Conservation (phyloP, 345 rosid species). For the Citrus medica region DNA sequence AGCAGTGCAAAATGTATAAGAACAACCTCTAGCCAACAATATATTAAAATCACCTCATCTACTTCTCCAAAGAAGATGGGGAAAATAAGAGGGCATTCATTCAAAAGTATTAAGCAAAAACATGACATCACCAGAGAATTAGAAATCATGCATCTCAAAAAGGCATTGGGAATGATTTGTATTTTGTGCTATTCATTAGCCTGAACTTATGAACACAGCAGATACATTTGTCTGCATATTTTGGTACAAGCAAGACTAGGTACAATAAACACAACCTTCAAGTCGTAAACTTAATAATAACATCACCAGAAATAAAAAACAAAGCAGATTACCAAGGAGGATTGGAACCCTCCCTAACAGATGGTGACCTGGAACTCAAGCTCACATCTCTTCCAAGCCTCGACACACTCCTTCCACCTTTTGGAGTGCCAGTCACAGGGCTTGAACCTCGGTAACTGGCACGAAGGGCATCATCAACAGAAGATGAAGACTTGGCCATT, state of each 20-base stretch:
- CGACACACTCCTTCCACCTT: slow-evolving; percentile 65
- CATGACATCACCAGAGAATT: neutral
- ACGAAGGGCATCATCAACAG: slow-evolving; percentile 93
- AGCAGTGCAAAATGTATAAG: neutral
- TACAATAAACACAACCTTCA: neutral
- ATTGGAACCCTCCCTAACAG: slow-evolving; percentile 50
- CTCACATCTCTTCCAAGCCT: slow-evolving; percentile 82
- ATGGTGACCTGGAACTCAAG: slow-evolving; percentile 58
- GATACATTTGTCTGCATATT: neutral
- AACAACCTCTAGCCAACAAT: neutral
- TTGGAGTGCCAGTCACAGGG: slow-evolving; percentile 67
- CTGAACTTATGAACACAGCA: neutral
- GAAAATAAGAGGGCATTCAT: neutral
- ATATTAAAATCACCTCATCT: neutral
- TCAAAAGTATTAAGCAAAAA: neutral
- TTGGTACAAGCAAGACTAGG: neutral
- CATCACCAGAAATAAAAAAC: neutral
- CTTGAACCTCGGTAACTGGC: slow-evolving; percentile 92
- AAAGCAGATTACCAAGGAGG: slow-evolving; percentile 44
- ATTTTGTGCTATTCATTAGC: neutral
- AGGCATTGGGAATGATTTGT: neutral
- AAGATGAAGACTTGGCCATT: slow-evolving; percentile 71
- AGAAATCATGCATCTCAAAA: neutral
- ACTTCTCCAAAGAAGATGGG: neutral
- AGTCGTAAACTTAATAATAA: neutral